Percentiles rank a stretch among this genome's conserved stretches.
phyloP scores from a whole-genome alignment of 2,329 filamentous ascomycete genomes.

The Calonectria pauciramosa region DNA sequence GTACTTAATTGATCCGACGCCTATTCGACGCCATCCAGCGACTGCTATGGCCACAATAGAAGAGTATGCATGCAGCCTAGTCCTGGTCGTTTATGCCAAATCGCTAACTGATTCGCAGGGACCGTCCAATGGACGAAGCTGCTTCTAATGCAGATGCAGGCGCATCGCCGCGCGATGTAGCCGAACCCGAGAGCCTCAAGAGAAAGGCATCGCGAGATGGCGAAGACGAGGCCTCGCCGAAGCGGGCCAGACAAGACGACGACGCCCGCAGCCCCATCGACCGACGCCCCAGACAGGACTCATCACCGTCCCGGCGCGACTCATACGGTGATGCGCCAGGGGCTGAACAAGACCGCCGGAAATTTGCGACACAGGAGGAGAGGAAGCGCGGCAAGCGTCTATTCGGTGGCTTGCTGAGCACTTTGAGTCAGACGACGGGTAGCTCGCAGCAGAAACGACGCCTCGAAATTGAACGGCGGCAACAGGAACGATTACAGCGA shows the following conservation, averaged over 20 bases:
- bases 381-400: slow-evolving; percentile 87
- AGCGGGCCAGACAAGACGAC: slow-evolving; percentile 44
- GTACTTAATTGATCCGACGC: slow-evolving; percentile 10
- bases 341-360: slow-evolving; percentile 39
- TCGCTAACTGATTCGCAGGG: slow-evolving; percentile 39
- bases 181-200: slow-evolving; percentile 41
- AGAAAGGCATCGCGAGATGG: slow-evolving; percentile 47
- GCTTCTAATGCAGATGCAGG: slow-evolving; percentile 20
- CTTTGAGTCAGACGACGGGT: slow-evolving; percentile 79
- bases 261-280: slow-evolving; percentile 29
- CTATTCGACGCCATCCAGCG: background rate
- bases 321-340: slow-evolving; percentile 23
- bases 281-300: slow-evolving; percentile 33
- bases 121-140: slow-evolving; percentile 30
- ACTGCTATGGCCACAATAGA: slow-evolving; percentile 38
- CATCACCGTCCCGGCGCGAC: slow-evolving; percentile 26
- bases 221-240: slow-evolving; percentile 38
- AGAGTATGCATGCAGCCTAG: slow-evolving; percentile 35
- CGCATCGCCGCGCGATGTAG: background rate
- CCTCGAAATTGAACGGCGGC: slow-evolving; percentile 85
- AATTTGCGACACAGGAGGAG: slow-evolving; percentile 71
- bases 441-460: slow-evolving; percentile 76
- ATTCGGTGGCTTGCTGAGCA: slow-evolving; percentile 85
- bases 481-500: slow-evolving; percentile 80
- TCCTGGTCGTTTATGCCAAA: slow-evolving; percentile 6